These are phyloP conservation scores for Trametes sp. DNA, from an alignment of 1,284 basidiomycete genomes.

Conservation along the genomic window DNA sequence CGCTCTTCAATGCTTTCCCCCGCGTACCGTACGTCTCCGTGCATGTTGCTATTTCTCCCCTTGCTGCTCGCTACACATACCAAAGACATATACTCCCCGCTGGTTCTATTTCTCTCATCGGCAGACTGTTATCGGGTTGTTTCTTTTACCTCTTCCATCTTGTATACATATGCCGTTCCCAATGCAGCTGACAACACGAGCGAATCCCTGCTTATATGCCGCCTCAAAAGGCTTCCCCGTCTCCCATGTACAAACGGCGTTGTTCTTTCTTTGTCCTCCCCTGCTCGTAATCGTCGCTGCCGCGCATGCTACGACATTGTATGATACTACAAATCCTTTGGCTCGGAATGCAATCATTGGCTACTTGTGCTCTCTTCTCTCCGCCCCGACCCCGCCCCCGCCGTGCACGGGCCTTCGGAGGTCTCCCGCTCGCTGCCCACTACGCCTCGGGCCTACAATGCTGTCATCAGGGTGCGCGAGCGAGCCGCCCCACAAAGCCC, in stretches of 20 bases:
- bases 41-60: constrained; percentile 4
- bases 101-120: constrained; percentile 23
- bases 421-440: background rate
- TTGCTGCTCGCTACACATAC: constrained; percentile 20
- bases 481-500: background rate
- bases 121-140: constrained; percentile 22
- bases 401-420: background rate
- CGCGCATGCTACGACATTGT: constrained; percentile 19
- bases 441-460: background rate
- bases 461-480: background rate
- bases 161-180: constrained; percentile 33
- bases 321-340: constrained; percentile 12
- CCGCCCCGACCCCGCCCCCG: background rate
- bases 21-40: constrained; percentile 18
- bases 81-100: constrained; percentile 24
- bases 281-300: constrained; percentile 10
- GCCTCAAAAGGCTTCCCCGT: constrained; percentile 1
- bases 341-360: constrained; percentile 3
- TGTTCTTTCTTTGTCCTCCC: constrained; percentile 7
- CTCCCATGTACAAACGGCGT: constrained; percentile 15
- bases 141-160: constrained; percentile 19
- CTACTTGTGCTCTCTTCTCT: background rate
- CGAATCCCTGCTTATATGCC: constrained; percentile 12
- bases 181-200: constrained; percentile 22
- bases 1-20: constrained; percentile 15